Evolutionary conservation across 164 flowering plant genomes (phyloP), one percentile per base, ranked within the genome.

Genomic region (Euptelea pleiosperma): DNA sequence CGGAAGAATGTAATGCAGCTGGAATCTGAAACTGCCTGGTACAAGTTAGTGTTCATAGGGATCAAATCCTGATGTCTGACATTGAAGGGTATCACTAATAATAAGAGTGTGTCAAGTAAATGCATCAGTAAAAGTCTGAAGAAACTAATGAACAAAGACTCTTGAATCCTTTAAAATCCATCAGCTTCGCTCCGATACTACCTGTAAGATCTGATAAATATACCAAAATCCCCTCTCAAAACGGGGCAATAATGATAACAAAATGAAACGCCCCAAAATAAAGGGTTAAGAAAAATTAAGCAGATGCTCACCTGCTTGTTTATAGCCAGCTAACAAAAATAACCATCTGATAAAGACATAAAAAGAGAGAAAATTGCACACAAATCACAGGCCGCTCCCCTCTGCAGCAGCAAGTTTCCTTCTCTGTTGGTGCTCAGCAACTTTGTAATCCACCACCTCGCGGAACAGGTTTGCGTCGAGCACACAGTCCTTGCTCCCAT

Each of bases 361-460:
- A 34, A 28, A n/a, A 57, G 28, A 40, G 4, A 18, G 29, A 10
- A n/a, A 56, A 12, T 3, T 36, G 22, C 12, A 14, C 8, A 31
- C 16, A 36, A 35, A 52, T 42, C 34, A 62, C 34, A 52, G 8
- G 59, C 48, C 61, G 48, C 61, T 61, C 34, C 78, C 70, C 8
- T 75, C 79, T 8, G 64, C 40, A 9, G 58, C 73, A 16, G 93
- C 91, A 24, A 94, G 71, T 65, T 83, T 84, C 61, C 56, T 80
- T 55, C 99, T 77, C 66, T 88, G 96, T 52, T 81, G 91, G 69
- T 94, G 99, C 68, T 94, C 97, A 0, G 97, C 96, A 40, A 85
- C 99, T 63, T 91, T 91, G 64, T 86, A 91, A 74, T 94, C 97
- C 4, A 91, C 92, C 43, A 93, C 96, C 72, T 93, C 95, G 0